These are phyloP conservation scores for Yamadazyma sp. DNA, from an alignment of 805 yeast genomes.

Conservation along the genomic window DNA sequence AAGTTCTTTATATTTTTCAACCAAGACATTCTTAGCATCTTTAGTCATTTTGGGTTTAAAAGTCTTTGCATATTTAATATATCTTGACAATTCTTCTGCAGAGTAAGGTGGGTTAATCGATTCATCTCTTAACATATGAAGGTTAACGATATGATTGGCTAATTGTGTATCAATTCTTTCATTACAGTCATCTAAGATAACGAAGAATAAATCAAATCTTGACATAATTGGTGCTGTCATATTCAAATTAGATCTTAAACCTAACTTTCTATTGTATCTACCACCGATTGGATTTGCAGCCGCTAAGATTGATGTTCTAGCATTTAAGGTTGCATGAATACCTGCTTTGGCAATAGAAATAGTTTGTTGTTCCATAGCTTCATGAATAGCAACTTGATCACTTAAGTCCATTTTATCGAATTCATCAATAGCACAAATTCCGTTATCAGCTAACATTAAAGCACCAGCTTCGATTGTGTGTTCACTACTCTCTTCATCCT, in stretches of 20 bases:
- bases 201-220: conserved; percentile 92
- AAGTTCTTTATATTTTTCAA: conserved; percentile 76
- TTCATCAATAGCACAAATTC: conserved; percentile 97
- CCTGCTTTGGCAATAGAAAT: conserved; percentile 99
- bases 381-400: conserved; percentile 98
- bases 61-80: conserved; percentile 87
- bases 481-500: conserved; percentile 96
- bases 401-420: conserved; percentile 95
- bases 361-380: conserved; percentile 99
- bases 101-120: conserved; percentile 88
- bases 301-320: conserved; percentile 92
- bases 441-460: conserved; percentile 95
- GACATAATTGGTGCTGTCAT: conserved; percentile 99
- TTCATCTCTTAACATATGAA: conserved; percentile 86
- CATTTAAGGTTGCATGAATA: conserved; percentile 95
- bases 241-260: conserved; percentile 79
- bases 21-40: conserved; percentile 74
- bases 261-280: conserved; percentile 82
- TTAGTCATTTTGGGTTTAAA: conserved; percentile 86
- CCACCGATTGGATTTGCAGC: conserved; percentile 99
- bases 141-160: conserved; percentile 88
- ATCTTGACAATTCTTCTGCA: conserved; percentile 83
- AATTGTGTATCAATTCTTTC: conserved; percentile 85
- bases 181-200: conserved; percentile 90
- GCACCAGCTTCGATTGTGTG: conserved; percentile 99